phyloP scores from a whole-genome alignment of 2,329 filamentous ascomycete genomes.

The Penicillium sp. region DNA sequence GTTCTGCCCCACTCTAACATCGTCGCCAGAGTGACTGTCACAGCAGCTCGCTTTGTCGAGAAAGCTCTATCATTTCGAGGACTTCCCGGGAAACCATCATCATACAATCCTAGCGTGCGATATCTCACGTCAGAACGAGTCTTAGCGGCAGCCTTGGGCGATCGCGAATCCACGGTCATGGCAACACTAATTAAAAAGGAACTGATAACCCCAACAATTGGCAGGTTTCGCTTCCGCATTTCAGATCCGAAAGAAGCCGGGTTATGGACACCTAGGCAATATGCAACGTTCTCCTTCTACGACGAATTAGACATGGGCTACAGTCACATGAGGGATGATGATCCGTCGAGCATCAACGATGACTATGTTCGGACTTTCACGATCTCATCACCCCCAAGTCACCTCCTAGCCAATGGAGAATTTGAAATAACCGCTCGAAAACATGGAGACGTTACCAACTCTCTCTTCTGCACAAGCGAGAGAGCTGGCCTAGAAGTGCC shows the following conservation, averaged over 20 bases:
- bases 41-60: constrained; percentile 65
- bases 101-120: constrained; percentile 79
- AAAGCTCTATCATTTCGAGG: constrained; percentile 73
- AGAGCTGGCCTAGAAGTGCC: constrained; percentile 64
- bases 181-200: constrained; percentile 66
- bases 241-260: constrained; percentile 38
- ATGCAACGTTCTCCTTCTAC: constrained; percentile 75
- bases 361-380: constrained; percentile 86
- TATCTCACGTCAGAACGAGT: constrained; percentile 64
- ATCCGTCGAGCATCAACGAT: constrained; percentile 80
- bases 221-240: constrained; percentile 66
- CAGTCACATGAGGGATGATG: constrained; percentile 81
- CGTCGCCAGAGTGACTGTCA: constrained; percentile 70
- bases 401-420: constrained; percentile 47
- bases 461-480: constrained; percentile 65
- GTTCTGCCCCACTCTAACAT: constrained; percentile 73
- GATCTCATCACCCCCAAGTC: constrained; percentile 65
- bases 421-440: constrained; percentile 75
- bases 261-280: constrained; percentile 72
- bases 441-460: constrained; percentile 70
- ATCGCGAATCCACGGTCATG: constrained; percentile 32
- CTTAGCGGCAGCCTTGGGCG: constrained; percentile 19
- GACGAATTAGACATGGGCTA: constrained; percentile 74
- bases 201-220: constrained; percentile 68
- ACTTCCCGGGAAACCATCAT: constrained; percentile 62